Evolutionary conservation across 1,139 yeast genomes (phyloP).

Genomic region (Zygosaccharomyces pseudobailii): DNA sequence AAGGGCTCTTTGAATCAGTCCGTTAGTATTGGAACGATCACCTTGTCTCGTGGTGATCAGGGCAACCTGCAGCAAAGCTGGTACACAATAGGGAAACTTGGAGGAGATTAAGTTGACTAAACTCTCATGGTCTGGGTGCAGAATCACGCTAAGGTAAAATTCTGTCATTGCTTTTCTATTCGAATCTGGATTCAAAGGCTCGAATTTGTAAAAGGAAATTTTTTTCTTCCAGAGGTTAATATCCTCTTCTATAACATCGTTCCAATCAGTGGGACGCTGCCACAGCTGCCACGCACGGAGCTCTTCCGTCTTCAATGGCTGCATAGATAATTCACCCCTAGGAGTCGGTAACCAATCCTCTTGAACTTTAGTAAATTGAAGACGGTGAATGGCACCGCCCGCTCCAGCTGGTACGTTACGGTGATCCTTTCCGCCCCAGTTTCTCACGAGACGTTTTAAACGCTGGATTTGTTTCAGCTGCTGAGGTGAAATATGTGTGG

Average conservation of each 20-base stretch:
- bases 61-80: conserved; percentile 75
- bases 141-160: conserved; percentile 61
- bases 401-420: conserved; percentile 53
- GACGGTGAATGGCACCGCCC: conserved; percentile 57
- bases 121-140: conserved; percentile 69
- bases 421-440: conserved; percentile 82
- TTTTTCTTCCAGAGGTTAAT: conserved; percentile 42
- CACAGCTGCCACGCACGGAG: conserved; percentile 39
- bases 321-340: conserved; percentile 60
- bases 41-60: conserved; percentile 74
- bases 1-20: conserved; percentile 68
- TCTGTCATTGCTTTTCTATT: conserved; percentile 50
- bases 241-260: conserved; percentile 44
- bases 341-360: conserved; percentile 80
- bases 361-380: conserved; percentile 64
- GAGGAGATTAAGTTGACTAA: conserved; percentile 50
- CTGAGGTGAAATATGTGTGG: conserved; percentile 59
- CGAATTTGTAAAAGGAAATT: conserved; percentile 52
- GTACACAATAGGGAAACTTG: conserved; percentile 67
- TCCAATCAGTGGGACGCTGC: conserved; percentile 43
- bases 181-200: conserved; percentile 34
- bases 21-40: conserved; percentile 59
- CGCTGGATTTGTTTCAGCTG: conserved; percentile 58
- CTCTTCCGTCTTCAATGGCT: conserved; percentile 44
- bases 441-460: conserved; percentile 58